Evolutionary conservation across 2,329 filamentous ascomycete genomes (phyloP), one percentile per base, ranked within the genome.

Genomic region (Purpureocillium lavendulum): DNA sequence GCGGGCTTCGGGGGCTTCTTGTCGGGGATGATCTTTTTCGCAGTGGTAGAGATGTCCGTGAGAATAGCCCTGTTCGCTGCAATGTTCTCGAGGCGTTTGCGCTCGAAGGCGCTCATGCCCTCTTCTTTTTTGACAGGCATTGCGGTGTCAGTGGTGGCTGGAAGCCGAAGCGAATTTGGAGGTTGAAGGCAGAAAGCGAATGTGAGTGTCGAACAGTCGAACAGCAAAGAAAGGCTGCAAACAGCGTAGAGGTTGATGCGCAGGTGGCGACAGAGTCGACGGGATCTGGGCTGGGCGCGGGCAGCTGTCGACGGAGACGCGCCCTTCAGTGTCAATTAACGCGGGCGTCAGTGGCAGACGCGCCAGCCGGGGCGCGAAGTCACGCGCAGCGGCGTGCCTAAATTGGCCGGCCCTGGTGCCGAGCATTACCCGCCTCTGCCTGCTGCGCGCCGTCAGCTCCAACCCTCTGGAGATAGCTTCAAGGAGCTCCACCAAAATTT

Each of bases 51-150:
- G 1, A 94, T 75, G 43, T 88, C 83, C 43, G 84, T 84, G 0
- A 96, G 64, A 0, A 95, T 57, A 0, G 82, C 86, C 60, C 90
- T 83, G 51, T 94, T 92, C 39, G 85, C 81, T 0, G 82, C 86
- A 31, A 94, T 94, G 49, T 95, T 95, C 44, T 88, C 87, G 13
- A 87, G 75, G 1, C 89, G 75, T 49, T 86, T 80, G 52, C 82
- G 80, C 69, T 95, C 89, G 61, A 94, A 96, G 30, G 87, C 86
- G 61, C 85, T 94, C 51, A 94, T 67, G 29, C 52, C 72, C 12
- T 60, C 60, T 31, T 69, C 63, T 16, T 60, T 65, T 13, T 63
- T 61, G 2, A 65, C 56, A 2, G 71, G 59, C 73, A 79, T 77
- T 30, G 32, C 51, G 24, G 36, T 34, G 14, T 29, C 21, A 29